Conservation (phyloP, 768 basidiomycete species). For the Calvatia gigantea region DNA sequence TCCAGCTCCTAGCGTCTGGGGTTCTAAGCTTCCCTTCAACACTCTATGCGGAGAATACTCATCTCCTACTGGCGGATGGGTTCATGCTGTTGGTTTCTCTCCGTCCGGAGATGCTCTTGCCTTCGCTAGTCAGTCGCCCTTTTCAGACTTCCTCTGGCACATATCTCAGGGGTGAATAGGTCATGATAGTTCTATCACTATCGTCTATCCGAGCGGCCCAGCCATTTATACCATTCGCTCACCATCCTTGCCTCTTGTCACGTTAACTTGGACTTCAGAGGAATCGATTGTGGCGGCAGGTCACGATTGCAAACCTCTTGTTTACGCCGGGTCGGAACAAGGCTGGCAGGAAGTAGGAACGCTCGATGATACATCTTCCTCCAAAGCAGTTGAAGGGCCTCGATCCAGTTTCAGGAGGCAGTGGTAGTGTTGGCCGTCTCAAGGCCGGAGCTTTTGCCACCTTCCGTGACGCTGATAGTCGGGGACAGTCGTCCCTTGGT, state of each 20-base stretch:
- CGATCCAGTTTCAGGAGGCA: constrained; percentile 45
- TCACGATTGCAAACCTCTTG: constrained; percentile 94
- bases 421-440: constrained; percentile 62
- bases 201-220: constrained; percentile 87
- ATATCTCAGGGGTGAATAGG: constrained; percentile 41
- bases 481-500: constrained; percentile 45
- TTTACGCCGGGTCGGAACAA: constrained; percentile 69
- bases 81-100: constrained; percentile 93
- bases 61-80: constrained; percentile 93
- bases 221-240: constrained; percentile 70
- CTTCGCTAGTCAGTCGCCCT: constrained; percentile 74
- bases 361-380: constrained; percentile 74
- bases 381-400: constrained; percentile 37
- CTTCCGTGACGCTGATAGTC: constrained; percentile 88
- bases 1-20: constrained; percentile 90
- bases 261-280: constrained; percentile 85
- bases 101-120: constrained; percentile 94
- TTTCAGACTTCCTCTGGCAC: neutral
- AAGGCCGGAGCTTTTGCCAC: constrained; percentile 93
- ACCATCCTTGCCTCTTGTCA: constrained; percentile 76
- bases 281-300: constrained; percentile 85
- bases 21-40: constrained; percentile 97
- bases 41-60: constrained; percentile 94
- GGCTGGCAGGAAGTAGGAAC: constrained; percentile 84
- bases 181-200: constrained; percentile 90